Evolutionary conservation across 2,329 filamentous ascomycete genomes (phyloP), one percentile per base, ranked within the genome.

Genomic region (Hypoxylon sp.): DNA sequence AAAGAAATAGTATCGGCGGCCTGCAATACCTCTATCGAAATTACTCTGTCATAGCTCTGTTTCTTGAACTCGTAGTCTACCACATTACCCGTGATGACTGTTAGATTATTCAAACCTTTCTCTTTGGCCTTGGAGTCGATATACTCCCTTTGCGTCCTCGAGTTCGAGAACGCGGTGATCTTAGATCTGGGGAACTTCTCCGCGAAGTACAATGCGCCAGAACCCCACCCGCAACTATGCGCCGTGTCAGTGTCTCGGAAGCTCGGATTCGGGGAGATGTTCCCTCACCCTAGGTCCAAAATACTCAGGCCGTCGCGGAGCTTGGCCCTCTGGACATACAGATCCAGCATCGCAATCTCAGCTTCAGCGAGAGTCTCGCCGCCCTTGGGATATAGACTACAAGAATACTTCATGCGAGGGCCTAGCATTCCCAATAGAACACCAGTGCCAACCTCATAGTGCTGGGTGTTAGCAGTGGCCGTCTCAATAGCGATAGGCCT

Each of bases 321-420:
- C 59, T 84, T 84, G 0, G 88, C 90, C 74, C 87, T 87, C 71
- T 88, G 82, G 0, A 91, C 82, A 78, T 92, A 92, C 26, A 81
- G 80, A 73, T 83, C 82, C 76, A 92, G 78, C 91, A 92, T 92
- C 3, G 85, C 86, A 50, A 87, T 83, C 79, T 92, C 91, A 2
- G 90, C 90, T 77, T 91, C 83, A 1, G 82, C 90, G 57, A 92
- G 79, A n/a, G 85, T 90, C 80, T 90, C 87, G 66, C 81, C 80
- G 14, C 88, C 89, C 67, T 85, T 86, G 3, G 87, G 86, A 77
- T 92, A 92, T 74, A 91, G 80, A 76, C 88, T 91, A 70, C 83
- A 85, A n/a, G 86, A 90, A 77, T 92, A 93, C 83, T 92, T 92
- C 89, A 92, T 92, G 60, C 90, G 81, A 3, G 89, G 88, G 0